Base-by-base conservation (phyloP, 345 rosid species). In the Crucihimalaya himalaica region DNA sequence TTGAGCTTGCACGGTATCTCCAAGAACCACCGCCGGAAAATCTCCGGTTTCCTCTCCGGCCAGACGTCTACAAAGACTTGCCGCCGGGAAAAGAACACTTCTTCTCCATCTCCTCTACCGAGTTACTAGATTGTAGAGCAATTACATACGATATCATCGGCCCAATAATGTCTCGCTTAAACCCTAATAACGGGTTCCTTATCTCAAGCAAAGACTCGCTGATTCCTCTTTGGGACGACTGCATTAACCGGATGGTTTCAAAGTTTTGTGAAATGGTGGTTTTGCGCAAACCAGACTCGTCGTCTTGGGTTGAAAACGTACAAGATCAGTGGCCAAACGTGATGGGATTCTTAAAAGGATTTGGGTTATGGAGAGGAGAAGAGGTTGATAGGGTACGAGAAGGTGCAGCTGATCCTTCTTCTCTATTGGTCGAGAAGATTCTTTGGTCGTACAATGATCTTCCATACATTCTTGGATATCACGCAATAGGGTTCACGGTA, bases 321-420 rank as follows among this genome's bases (percentile, higher is more conserved):
- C 96, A 86, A 63, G 92, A 92, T 80, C 89, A 84, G 54, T 95
- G 99, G 99, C 98, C 99, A 3, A 92, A 92, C 62, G 86, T 92
- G 55, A 81, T 89, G 1, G 99, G 99, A 27, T 95, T 85, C 62
- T 75, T 92, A 0, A 79, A 87, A 61, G 86, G 84, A 62, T 89
- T 84, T 27, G 91, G 97, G 55, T 68, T 95, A 63, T 95, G 99
- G 99, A 90, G 99, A 77, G 99, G 99, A 27, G 99, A 92, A 76
- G 99, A 95, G 70, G 60, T 81, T 8, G 91, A 88, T 31, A 86
- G 72, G 64, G 35, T 83, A 18, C 83, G 88, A 47, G 99, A 92
- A 74, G 86, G 86, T 39, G 87, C 76, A 29, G 14, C 78, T 5
- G 86, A 88, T 16, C 97, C 99, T 1, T 82, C 96, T 34, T 82